These are phyloP conservation scores for Pisolithus orientalis DNA, from an alignment of 768 basidiomycete genomes.

Conservation along the genomic window DNA sequence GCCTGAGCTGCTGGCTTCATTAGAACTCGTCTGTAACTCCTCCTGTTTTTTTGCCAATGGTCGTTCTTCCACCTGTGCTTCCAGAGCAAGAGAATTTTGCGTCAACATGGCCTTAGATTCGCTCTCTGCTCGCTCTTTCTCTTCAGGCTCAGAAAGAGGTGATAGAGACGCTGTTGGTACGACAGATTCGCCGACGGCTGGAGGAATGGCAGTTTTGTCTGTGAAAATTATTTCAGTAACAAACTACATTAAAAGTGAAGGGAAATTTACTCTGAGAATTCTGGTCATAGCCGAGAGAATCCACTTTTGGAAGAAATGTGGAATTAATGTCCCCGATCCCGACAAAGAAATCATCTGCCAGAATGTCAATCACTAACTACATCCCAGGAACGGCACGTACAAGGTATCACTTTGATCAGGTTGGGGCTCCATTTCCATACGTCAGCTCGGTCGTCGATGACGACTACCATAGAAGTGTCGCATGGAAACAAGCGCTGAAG, in stretches of 20 bases:
- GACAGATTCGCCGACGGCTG: constrained; percentile 14
- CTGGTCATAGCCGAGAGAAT: constrained; percentile 32
- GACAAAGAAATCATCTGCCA: constrained; percentile 90
- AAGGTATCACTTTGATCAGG: constrained; percentile 93
- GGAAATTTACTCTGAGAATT: constrained; percentile 17
- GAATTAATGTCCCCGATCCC: constrained; percentile 99
- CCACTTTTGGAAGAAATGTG: constrained; percentile 79
- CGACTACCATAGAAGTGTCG: constrained; percentile 97
- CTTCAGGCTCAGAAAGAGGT: constrained; percentile 25
- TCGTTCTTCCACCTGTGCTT: constrained; percentile 79
- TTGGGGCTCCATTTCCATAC: constrained; percentile 99
- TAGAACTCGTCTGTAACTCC: constrained; percentile 48
- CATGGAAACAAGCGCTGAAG: constrained; percentile 91
- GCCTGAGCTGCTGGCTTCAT: constrained; percentile 6
- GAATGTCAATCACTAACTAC: not conserved
- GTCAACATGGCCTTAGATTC: constrained; percentile 53
- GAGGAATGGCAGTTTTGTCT: constrained; percentile 14
- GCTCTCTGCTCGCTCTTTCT: constrained; percentile 39
- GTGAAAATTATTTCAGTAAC: constrained; percentile 9
- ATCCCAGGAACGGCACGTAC: constrained; percentile 38
- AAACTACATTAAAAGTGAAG: not conserved
- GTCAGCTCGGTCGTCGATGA: constrained; percentile 97
- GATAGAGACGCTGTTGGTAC: constrained; percentile 7
- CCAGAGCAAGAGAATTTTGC: constrained; percentile 69
- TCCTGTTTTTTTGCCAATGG: constrained; percentile 88